Percentiles rank a stretch among this genome's conserved stretches.
These are phyloP conservation scores for Coniochaeta hoffmannii DNA, from an alignment of 2,329 filamentous ascomycete species.

Conservation along the genomic window DNA sequence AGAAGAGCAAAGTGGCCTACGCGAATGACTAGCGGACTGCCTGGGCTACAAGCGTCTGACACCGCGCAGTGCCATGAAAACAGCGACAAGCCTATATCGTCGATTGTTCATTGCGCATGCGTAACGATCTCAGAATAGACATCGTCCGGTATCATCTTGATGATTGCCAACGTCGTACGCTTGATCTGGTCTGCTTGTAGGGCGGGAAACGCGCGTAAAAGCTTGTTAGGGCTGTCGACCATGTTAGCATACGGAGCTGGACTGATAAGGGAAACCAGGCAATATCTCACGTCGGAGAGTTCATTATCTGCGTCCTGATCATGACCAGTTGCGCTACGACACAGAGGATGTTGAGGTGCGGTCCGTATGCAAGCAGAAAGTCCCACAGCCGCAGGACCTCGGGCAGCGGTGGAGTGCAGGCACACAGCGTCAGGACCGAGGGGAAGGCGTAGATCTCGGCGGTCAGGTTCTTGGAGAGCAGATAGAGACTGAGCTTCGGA, in stretches of 20 bases:
- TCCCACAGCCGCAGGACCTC: slow-evolving; percentile 95
- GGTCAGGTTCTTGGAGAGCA: slow-evolving; percentile 79
- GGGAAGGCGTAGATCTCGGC: slow-evolving; percentile 96
- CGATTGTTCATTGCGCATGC: slow-evolving; percentile 61
- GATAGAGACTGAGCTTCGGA: slow-evolving; percentile 74
- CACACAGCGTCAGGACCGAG: slow-evolving; percentile 87
- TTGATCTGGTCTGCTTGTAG: slow-evolving; percentile 81
- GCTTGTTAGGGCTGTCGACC: slow-evolving; percentile 70
- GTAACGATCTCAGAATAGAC: slow-evolving; percentile 84
- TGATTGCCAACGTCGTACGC: slow-evolving; percentile 74
- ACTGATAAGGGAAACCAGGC: background rate
- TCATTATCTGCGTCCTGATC: slow-evolving; percentile 76
- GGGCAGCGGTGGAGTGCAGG: slow-evolving; percentile 88
- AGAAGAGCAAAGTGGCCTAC: too few species aligned
- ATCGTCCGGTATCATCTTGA: slow-evolving; percentile 83
- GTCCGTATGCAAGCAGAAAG: slow-evolving; percentile 91
- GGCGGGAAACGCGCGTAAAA: slow-evolving; percentile 79
- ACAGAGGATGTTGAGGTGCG: slow-evolving; percentile 90
- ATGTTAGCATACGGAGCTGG: background rate
- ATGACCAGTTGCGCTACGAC: slow-evolving; percentile 93
- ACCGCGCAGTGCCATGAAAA: background rate
- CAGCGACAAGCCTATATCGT: background rate
- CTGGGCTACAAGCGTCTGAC: background rate
- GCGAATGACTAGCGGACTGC: background rate
- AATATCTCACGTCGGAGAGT: slow-evolving; percentile 65